Conservation (phyloP, 495 filamentous ascomycete species). For the Lepraria neglecta region DNA sequence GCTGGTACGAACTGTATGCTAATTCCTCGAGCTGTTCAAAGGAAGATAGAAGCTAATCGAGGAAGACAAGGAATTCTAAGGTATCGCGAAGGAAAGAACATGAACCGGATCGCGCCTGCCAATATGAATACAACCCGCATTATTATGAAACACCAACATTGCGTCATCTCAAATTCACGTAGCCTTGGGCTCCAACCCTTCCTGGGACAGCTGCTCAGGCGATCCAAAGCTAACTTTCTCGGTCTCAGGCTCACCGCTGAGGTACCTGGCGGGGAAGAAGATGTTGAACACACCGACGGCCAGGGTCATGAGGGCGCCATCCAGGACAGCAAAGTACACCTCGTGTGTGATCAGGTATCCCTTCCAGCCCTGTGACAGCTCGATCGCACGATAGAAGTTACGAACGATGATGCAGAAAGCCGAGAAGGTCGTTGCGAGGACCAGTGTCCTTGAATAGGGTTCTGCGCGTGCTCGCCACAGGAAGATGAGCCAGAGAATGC, state of each 20-base stretch:
- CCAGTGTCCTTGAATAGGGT: constrained; percentile 20
- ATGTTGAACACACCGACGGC: constrained; percentile 50
- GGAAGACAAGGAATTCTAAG: too few relatives aligned
- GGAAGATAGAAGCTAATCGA: too few relatives aligned
- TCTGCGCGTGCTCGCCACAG: constrained; percentile 28
- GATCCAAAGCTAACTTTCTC: not conserved
- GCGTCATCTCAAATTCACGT: not conserved
- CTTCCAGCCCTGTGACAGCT: constrained; percentile 54
- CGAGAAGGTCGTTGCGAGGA: constrained; percentile 42
- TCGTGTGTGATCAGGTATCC: constrained; percentile 58
- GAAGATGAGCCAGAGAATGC: constrained; percentile 42
- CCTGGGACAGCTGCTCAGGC: not conserved
- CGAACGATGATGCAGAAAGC: constrained; percentile 49
- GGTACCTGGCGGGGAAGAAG: constrained; percentile 23
- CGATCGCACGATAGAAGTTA: constrained; percentile 55
- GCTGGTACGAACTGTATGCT: too few relatives aligned
- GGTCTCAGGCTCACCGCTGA: not conserved
- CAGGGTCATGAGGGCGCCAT: constrained; percentile 53
- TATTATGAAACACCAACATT: too few relatives aligned
- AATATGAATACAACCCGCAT: too few relatives aligned
- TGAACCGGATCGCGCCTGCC: too few relatives aligned
- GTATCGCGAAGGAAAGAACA: too few relatives aligned
- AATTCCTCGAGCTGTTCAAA: too few relatives aligned
- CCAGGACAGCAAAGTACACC: constrained; percentile 52
- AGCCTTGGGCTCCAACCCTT: not conserved